phyloP scores from a whole-genome alignment of 2,329 filamentous ascomycete genomes.

The Orbilia blumenaviensis region DNA sequence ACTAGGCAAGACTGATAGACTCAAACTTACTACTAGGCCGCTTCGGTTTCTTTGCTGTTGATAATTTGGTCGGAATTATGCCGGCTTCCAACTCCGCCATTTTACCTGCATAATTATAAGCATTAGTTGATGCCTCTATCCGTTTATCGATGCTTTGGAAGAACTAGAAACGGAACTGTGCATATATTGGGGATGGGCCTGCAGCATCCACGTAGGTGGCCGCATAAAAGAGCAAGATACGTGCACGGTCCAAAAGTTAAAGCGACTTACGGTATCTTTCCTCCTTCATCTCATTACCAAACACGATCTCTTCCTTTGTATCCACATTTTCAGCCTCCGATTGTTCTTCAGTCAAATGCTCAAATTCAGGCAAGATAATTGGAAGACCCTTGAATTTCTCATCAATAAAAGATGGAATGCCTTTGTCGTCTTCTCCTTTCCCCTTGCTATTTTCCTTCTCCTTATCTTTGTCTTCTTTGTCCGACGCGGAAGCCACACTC shows the following conservation, averaged over 20 bases:
- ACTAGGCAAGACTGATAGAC: background rate
- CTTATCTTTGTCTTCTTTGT: constrained; percentile 68
- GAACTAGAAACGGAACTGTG: background rate
- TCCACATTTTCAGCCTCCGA: constrained; percentile 78
- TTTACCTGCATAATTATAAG: constrained; percentile 36
- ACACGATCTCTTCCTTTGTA: constrained; percentile 73
- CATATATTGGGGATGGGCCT: background rate
- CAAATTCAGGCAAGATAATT: constrained; percentile 72
- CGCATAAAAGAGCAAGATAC: constrained; percentile 2
- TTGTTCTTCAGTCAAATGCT: constrained; percentile 72
- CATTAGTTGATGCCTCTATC: constrained; percentile 6
- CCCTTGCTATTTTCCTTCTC: constrained; percentile 45
- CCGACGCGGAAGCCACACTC: constrained; percentile 72
- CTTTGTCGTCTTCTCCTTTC: constrained; percentile 58
- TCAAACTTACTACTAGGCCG: constrained; percentile 45
- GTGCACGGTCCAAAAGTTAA: too few relatives aligned
- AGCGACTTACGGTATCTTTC: constrained; percentile 70
- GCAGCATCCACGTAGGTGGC: constrained; percentile 37
- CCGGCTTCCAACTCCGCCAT: constrained; percentile 50
- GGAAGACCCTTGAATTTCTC: constrained; percentile 60
- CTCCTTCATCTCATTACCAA: constrained; percentile 76
- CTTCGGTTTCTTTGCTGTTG: constrained; percentile 52
- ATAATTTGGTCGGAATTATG: constrained; percentile 49
- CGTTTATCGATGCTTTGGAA: background rate
- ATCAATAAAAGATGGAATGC: constrained; percentile 59